A percentile compares a stretch with the other conserved stretches of the same genome.
Conservation (phyloP, 179 eudicot species). For the Patellifolia procumbens region DNA sequence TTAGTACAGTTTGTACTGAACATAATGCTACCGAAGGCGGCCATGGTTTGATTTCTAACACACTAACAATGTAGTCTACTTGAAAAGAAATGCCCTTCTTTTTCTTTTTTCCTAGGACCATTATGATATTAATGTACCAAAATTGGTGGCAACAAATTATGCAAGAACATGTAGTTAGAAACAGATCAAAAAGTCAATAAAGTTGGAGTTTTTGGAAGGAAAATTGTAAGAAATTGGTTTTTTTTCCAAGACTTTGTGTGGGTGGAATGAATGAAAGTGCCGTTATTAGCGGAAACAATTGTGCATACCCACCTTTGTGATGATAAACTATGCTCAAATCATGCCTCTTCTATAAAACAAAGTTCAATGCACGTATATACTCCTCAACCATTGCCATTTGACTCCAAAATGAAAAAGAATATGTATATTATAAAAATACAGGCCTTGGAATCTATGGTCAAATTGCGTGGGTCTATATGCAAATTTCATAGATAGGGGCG, state of each 20-base stretch:
- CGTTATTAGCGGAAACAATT: conserved; percentile 31
- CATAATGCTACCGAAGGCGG: conserved; percentile 82
- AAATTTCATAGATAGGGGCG: too few relatives aligned
- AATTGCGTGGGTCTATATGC: too few relatives aligned
- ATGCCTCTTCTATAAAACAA: conserved; percentile 15
- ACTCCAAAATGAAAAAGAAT: neutral
- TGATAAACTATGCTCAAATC: neutral
- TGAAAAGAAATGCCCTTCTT: conserved; percentile 58
- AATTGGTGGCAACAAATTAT: neutral
- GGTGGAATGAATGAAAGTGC: conserved; percentile 11
- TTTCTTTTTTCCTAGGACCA: conserved; percentile 81
- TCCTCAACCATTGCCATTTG: conserved; percentile 9
- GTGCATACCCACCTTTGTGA: conserved; percentile 15
- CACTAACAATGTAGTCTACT: conserved; percentile 70
- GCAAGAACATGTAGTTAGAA: neutral
- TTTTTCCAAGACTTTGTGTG: neutral
- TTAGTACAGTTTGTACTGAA: conserved; percentile 66
- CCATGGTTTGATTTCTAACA: conserved; percentile 88
- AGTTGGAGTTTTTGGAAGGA: neutral
- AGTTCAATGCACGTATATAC: conserved; percentile 37
- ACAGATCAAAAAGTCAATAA: conserved; percentile 13
- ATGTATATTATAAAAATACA: neutral
- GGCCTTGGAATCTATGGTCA: conserved; percentile 20
- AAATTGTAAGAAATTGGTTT: neutral
- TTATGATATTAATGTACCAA: conserved; percentile 13